Conservation (phyloP, 2,329 filamentous ascomycete genomes). For the Diaporthe capsici region DNA sequence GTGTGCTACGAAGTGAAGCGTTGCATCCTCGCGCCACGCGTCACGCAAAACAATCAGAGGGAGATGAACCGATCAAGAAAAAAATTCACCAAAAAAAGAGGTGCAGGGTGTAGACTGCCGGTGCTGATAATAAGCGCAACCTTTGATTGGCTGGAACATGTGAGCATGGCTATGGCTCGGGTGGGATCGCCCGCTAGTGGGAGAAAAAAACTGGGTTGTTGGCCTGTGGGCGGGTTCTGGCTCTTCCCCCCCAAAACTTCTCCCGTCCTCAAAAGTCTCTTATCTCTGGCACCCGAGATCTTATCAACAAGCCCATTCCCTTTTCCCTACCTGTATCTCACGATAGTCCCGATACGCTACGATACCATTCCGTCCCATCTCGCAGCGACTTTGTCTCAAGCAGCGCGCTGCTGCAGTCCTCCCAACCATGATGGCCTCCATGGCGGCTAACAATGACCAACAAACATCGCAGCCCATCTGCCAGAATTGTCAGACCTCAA, state of each 20-base stretch:
- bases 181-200: slow-evolving; percentile 31
- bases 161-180: slow-evolving; percentile 1
- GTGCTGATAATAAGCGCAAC: slow-evolving; percentile 29
- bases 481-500: slow-evolving; percentile 96
- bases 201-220: slow-evolving; percentile 29
- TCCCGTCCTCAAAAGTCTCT: slow-evolving; percentile 37
- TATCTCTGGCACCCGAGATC: slow-evolving; percentile 36
- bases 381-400: slow-evolving; percentile 28
- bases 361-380: slow-evolving; percentile 25
- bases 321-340: slow-evolving; percentile 34
- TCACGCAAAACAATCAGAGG: not conserved
- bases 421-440: slow-evolving; percentile 62
- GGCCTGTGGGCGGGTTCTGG: slow-evolving; percentile 27
- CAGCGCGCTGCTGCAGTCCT: slow-evolving; percentile 35
- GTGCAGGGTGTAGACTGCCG: slow-evolving; percentile 31
- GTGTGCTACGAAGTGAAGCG: not conserved
- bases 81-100: not conserved
- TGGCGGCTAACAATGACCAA: slow-evolving; percentile 65
- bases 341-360: slow-evolving; percentile 30
- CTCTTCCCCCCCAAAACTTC: slow-evolving; percentile 35
- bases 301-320: slow-evolving; percentile 35
- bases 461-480: slow-evolving; percentile 89
- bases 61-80: not conserved
- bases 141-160: slow-evolving; percentile 7
- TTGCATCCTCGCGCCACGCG: slow-evolving; percentile 29